Evolutionary conservation across 2,329 filamentous ascomycete genomes (phyloP).

Genomic region (Byssothecium circinans): DNA sequence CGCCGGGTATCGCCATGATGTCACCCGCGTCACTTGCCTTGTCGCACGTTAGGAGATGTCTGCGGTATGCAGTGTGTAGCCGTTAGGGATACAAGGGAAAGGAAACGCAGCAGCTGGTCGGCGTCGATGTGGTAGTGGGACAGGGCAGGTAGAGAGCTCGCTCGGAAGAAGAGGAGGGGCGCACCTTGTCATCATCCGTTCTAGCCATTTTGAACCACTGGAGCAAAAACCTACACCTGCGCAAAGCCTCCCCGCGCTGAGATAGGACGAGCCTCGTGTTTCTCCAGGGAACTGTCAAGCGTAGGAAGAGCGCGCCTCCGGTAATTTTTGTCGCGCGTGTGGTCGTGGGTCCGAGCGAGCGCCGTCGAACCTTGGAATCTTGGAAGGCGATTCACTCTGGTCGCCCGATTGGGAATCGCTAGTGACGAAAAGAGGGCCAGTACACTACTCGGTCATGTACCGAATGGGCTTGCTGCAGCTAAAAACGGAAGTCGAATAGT

Average conservation of each 20-base stretch:
- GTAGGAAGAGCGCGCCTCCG: not conserved
- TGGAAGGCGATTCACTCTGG: conserved; percentile 24
- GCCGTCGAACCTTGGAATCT: too few species aligned
- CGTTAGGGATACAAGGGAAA: not conserved
- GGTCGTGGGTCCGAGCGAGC: conserved; percentile 9
- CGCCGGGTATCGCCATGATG: conserved; percentile 57
- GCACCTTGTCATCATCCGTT: conserved; percentile 38
- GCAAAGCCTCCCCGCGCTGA: not conserved
- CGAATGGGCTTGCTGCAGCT: conserved; percentile 1
- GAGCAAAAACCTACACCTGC: not conserved
- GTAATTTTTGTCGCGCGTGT: not conserved
- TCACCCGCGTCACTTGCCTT: conserved; percentile 29
- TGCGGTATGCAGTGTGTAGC: not conserved
- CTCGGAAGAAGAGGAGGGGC: conserved; percentile 29
- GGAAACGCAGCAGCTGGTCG: not conserved
- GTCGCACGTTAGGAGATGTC: conserved; percentile 11
- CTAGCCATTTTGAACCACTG: conserved; percentile 34
- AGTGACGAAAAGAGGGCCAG: conserved; percentile 39
- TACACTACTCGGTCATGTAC: conserved; percentile 20
- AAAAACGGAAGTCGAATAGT: conserved; percentile 3
- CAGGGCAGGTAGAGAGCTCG: conserved; percentile 8
- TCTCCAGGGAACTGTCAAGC: conserved; percentile 8
- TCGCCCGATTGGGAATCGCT: conserved; percentile 26
- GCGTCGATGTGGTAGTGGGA: not conserved
- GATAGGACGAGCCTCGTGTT: not conserved